Conservation (phyloP, 1,284 basidiomycete species). For the Puccinia horiana region DNA sequence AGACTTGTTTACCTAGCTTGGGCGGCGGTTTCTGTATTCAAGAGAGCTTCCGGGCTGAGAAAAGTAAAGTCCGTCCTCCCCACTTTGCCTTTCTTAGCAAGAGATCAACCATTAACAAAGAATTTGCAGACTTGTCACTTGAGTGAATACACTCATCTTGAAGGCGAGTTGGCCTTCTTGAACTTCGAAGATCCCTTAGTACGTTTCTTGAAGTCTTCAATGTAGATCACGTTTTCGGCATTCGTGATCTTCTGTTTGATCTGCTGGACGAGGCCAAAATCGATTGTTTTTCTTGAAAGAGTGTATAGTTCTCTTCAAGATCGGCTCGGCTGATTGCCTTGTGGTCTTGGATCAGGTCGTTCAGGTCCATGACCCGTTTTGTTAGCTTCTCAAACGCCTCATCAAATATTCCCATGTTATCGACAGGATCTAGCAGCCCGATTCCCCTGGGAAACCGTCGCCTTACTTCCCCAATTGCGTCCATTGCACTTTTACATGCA, state of each 20-base stretch:
- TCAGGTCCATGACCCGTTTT: slow-evolving; percentile 22
- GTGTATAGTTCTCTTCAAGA: slow-evolving; percentile 75
- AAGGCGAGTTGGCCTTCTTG: slow-evolving; percentile 93
- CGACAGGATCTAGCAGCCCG: slow-evolving; percentile 82
- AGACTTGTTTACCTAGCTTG: slow-evolving; percentile 89
- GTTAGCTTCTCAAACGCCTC: slow-evolving; percentile 36
- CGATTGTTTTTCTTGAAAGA: slow-evolving; percentile 76
- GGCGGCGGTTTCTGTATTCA: slow-evolving; percentile 98
- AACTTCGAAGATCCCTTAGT: slow-evolving; percentile 90
- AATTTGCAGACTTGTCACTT: slow-evolving; percentile 79
- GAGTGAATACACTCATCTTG: slow-evolving; percentile 95
- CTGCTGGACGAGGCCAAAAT: slow-evolving; percentile 70
- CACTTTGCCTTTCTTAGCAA: not conserved
- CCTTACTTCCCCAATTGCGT: slow-evolving; percentile 84
- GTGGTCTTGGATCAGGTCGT: slow-evolving; percentile 69
- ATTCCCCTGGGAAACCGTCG: slow-evolving; percentile 85
- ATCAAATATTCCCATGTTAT: slow-evolving; percentile 88
- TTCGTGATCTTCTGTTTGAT: slow-evolving; percentile 81
- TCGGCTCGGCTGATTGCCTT: slow-evolving; percentile 73
- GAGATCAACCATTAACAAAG: too few relatives aligned
- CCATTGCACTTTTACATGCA: slow-evolving; percentile 80
- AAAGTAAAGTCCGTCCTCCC: slow-evolving; percentile 66
- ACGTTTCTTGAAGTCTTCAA: slow-evolving; percentile 93
- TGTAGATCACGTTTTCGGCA: slow-evolving; percentile 88
- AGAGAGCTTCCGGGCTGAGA: slow-evolving; percentile 97